Conservation (phyloP, 805 yeast genomes). For the Kodamaea sagamina region DNA sequence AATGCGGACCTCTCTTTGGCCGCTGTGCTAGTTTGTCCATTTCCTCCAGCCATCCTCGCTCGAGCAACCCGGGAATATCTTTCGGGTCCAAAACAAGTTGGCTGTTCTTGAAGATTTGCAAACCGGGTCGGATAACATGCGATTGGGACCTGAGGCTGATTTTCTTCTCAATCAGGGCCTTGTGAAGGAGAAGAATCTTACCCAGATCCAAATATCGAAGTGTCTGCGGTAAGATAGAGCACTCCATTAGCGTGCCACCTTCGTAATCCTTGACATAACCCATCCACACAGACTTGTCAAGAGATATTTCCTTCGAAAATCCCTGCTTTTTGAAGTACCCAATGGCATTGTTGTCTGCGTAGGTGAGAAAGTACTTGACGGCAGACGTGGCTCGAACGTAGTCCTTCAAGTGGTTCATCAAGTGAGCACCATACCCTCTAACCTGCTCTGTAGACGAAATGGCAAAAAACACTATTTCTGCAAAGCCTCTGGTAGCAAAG, state of each 20-base stretch:
- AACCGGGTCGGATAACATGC: constrained; percentile 79
- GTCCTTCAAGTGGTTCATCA: constrained; percentile 97
- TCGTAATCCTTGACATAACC: constrained; percentile 98
- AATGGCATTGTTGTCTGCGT: constrained; percentile 98
- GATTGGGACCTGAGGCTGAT: constrained; percentile 78
- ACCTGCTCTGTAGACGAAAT: constrained; percentile 97
- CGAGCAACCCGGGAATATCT: constrained; percentile 84
- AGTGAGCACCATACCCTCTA: constrained; percentile 96
- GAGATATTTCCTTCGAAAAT: constrained; percentile 88
- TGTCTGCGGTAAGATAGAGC: constrained; percentile 85
- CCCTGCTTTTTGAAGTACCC: constrained; percentile 99
- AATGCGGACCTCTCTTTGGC: constrained; percentile 93
- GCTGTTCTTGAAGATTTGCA: constrained; percentile 61
- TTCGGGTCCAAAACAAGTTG: constrained; percentile 64
- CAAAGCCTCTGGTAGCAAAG: constrained; percentile 85
- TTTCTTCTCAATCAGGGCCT: constrained; percentile 86
- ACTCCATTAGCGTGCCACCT: constrained; percentile 98
- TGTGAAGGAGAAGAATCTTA: constrained; percentile 81
- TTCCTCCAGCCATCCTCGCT: constrained; percentile 97
- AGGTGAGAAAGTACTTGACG: constrained; percentile 83
- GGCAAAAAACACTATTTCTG: constrained; percentile 98
- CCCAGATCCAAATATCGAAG: constrained; percentile 82
- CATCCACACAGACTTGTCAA: constrained; percentile 90
- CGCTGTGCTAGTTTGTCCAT: constrained; percentile 96
- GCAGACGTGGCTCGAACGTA: constrained; percentile 88